These are phyloP conservation scores for Cyberlindnera xylosilytica DNA, from an alignment of 805 yeast genomes.

Conservation along the genomic window DNA sequence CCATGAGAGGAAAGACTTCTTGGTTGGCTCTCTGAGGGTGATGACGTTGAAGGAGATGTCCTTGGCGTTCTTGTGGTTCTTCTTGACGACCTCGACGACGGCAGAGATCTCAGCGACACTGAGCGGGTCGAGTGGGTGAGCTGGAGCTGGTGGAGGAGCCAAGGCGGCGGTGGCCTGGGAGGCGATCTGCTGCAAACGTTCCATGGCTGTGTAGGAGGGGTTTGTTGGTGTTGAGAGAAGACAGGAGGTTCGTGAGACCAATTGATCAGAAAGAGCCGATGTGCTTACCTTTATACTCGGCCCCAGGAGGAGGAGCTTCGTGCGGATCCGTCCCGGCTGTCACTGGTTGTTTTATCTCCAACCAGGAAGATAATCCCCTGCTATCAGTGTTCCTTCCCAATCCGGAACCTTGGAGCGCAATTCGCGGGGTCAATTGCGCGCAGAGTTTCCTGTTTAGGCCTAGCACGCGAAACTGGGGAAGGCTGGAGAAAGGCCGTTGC, in stretches of 20 bases:
- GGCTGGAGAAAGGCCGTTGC: too few relatives aligned
- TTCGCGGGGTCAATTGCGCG: background rate
- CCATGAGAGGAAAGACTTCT: constrained; percentile 62
- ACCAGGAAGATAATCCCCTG: background rate
- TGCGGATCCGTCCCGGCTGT: too few relatives aligned
- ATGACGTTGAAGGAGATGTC: constrained; percentile 61
- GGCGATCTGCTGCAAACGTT: constrained; percentile 63
- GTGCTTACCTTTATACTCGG: too few relatives aligned
- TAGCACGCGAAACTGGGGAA: background rate
- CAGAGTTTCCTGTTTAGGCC: background rate
- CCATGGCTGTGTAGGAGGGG: constrained; percentile 37
- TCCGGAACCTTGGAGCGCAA: background rate
- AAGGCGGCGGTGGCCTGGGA: constrained; percentile 55
- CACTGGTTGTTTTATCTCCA: constrained; percentile 3
- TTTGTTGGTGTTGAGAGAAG: background rate
- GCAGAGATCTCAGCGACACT: constrained; percentile 58
- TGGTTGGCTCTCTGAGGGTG: constrained; percentile 69
- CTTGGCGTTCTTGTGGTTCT: constrained; percentile 40
- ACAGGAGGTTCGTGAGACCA: too few relatives aligned
- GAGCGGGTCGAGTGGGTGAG: constrained; percentile 72
- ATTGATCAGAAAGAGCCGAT: background rate
- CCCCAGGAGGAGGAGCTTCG: too few relatives aligned
- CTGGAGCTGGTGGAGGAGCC: constrained; percentile 52
- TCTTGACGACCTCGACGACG: constrained; percentile 50
- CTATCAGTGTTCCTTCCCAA: background rate